Conservation (phyloP, 2,329 filamentous ascomycete genomes). For the Penicillium hesseltinei region DNA sequence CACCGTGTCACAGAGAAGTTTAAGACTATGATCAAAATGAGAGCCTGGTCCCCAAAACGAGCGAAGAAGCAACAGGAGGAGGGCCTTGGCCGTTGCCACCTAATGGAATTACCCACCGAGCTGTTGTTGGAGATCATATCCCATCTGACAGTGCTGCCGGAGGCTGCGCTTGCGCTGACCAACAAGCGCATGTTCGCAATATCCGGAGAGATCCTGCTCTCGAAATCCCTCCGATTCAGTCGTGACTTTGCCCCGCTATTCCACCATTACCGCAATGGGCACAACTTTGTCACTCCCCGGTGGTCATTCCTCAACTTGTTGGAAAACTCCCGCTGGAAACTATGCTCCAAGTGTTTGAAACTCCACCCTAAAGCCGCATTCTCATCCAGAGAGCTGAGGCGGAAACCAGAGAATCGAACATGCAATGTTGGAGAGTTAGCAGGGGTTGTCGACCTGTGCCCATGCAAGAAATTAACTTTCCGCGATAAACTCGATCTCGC, state of each 20-base stretch:
- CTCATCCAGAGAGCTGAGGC: slow-evolving; percentile 33
- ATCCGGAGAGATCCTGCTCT: slow-evolving; percentile 30
- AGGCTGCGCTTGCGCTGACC: slow-evolving; percentile 39
- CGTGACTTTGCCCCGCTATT: slow-evolving; percentile 42
- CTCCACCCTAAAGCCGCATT: slow-evolving; percentile 39
- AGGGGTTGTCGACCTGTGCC: slow-evolving; percentile 41
- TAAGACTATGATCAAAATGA: slow-evolving; percentile 31
- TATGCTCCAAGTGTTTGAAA: slow-evolving; percentile 40
- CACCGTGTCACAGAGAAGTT: slow-evolving; percentile 32
- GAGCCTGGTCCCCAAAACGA: slow-evolving; percentile 24
- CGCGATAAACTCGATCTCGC: slow-evolving; percentile 38
- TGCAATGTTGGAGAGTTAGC: slow-evolving; percentile 37
- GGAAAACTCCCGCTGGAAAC: slow-evolving; percentile 36
- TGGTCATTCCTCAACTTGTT: slow-evolving; percentile 40
- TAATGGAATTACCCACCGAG: slow-evolving; percentile 41
- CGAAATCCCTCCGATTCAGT: slow-evolving; percentile 36
- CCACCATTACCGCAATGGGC: slow-evolving; percentile 39
- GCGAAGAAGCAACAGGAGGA: slow-evolving; percentile 16
- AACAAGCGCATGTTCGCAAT: slow-evolving; percentile 39
- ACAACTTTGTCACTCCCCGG: slow-evolving; percentile 37
- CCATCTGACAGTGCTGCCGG: slow-evolving; percentile 35
- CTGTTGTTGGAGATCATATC: slow-evolving; percentile 39
- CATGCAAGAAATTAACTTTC: slow-evolving; percentile 42
- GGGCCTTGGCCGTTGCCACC: slow-evolving; percentile 26
- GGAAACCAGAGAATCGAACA: slow-evolving; percentile 32